Evolutionary conservation across 805 yeast species (phyloP).

Genomic region (Saturnispora serradocipensis): DNA sequence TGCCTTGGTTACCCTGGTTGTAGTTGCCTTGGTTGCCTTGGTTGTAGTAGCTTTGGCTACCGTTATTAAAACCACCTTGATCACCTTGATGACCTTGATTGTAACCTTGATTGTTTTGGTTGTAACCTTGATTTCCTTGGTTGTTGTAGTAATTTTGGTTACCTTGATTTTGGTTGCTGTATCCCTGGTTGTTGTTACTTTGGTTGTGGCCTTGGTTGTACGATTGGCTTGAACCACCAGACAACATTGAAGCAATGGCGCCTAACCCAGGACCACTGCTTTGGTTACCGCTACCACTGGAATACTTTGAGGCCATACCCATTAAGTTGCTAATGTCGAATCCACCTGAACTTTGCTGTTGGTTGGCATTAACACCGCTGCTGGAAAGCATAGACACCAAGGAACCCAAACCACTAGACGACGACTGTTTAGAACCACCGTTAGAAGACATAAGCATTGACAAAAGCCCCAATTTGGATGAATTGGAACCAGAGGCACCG

Average conservation of each 20-base stretch:
- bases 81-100: neutral
- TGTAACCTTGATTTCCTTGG: neutral
- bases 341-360: slow-evolving; percentile 21
- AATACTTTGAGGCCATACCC: slow-evolving; percentile 8
- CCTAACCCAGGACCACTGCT: slow-evolving; percentile 15
- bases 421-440: slow-evolving; percentile 8
- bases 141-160: neutral
- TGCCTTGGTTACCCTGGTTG: neutral
- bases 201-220: slow-evolving; percentile 2
- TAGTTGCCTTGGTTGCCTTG: neutral
- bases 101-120: neutral
- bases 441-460: slow-evolving; percentile 16
- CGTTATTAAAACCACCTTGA: neutral
- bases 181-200: neutral
- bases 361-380: slow-evolving; percentile 19
- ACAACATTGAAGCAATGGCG: slow-evolving; percentile 15
- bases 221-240: slow-evolving; percentile 5
- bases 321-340: slow-evolving; percentile 21
- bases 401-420: slow-evolving; percentile 17
- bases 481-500: slow-evolving; percentile 21
- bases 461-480: slow-evolving; percentile 22
- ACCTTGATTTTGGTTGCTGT: neutral
- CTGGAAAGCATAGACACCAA: slow-evolving; percentile 20
- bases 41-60: slow-evolving; percentile 1
- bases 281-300: neutral